Evolutionary conservation across 352 stramenopile species (phyloP), one percentile per base, ranked within the genome.

Genomic region (Globisporangium uncinulatum): DNA sequence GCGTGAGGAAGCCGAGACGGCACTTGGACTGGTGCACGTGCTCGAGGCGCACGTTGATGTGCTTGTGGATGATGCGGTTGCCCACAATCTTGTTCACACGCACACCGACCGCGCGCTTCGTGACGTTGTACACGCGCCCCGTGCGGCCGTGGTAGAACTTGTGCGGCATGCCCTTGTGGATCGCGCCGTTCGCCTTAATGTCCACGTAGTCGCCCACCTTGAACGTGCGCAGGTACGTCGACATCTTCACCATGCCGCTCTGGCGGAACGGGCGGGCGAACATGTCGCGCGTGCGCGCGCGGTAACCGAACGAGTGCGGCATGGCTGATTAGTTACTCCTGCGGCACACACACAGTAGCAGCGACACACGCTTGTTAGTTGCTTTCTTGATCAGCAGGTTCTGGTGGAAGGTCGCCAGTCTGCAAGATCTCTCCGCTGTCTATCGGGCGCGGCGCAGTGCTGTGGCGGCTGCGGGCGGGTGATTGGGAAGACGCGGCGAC

Each of bases 201-300:
- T 99, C 97, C n/a, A 99, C 97, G 83, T 99, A 99, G 86, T 99
- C 97, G 54, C 97, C 97, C 57, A 99, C 94, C 92, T 99, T 99
- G 83, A 99, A 98, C 47, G 86, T 98, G 67, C 96, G 91, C 70
- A 99, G 74, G 85, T 99, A 99, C 75, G 96, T 98, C 62, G 93
- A 98, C 63, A 98, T 90, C 72, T 97, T 89, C 70, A 97, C 92
- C 70, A 96, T 88, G 68, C 97, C 97, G 70, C 96, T 82, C 74
- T 98, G 87, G 68, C 97, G 92, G 83, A 99, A 99, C 66, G 95
- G 93, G 81, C 98, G 98, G 61, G 94, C 87, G 84, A 99, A 99
- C 96, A 99, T 99, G 85, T 99, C 88, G 83, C 97, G 96, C 86
- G 97, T 99, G 71, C 97, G 95, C 66, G 97, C 97, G 63, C 97